phyloP scores from a whole-genome alignment of 208 protist genomes.

The Crithidia acanthocephali region DNA sequence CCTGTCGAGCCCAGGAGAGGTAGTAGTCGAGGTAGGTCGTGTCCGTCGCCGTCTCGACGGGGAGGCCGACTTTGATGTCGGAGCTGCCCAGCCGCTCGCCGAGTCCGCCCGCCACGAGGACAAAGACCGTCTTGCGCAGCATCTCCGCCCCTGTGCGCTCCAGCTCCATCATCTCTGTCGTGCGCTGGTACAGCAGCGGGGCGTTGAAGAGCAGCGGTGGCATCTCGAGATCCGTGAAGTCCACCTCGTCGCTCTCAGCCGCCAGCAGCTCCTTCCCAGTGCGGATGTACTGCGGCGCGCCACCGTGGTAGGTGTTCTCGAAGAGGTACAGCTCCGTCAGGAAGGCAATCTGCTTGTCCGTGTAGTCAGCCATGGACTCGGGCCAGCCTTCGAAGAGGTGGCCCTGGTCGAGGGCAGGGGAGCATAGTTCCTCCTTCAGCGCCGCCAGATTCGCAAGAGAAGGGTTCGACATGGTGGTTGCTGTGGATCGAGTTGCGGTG shows the following conservation, averaged over 20 bases:
- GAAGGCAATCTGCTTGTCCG: slow-evolving; percentile 40
- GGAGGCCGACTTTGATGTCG: slow-evolving; percentile 91
- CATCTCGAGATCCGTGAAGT: slow-evolving; percentile 51
- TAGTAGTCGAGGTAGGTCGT: slow-evolving; percentile 88
- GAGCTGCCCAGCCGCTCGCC: slow-evolving; percentile 93
- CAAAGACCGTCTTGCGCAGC: slow-evolving; percentile 77
- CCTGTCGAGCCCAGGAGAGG: slow-evolving; percentile 51
- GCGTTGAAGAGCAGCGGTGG: slow-evolving; percentile 67
- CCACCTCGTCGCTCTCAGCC: slow-evolving; percentile 17
- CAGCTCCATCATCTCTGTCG: slow-evolving; percentile 40
- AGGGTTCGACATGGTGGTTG: slow-evolving; percentile 24
- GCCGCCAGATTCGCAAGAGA: slow-evolving; percentile 50
- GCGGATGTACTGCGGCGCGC: slow-evolving; percentile 80
- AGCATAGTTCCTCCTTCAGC: slow-evolving; percentile 56
- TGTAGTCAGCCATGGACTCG: slow-evolving; percentile 37
- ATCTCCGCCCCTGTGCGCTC: slow-evolving; percentile 50
- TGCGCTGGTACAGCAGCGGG: slow-evolving; percentile 51
- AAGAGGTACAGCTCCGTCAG: slow-evolving; percentile 70
- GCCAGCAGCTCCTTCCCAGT: slow-evolving; percentile 79
- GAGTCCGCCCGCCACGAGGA: slow-evolving; percentile 92
- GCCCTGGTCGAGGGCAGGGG: slow-evolving; percentile 47
- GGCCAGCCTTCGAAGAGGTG: slow-evolving; percentile 81
- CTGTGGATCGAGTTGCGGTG: too few relatives aligned
- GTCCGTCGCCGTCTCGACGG: slow-evolving; percentile 83
- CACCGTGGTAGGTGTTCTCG: slow-evolving; percentile 62